phyloP scores from a whole-genome alignment of 2,329 filamentous ascomycete genomes.

The Huntiella savannae region DNA sequence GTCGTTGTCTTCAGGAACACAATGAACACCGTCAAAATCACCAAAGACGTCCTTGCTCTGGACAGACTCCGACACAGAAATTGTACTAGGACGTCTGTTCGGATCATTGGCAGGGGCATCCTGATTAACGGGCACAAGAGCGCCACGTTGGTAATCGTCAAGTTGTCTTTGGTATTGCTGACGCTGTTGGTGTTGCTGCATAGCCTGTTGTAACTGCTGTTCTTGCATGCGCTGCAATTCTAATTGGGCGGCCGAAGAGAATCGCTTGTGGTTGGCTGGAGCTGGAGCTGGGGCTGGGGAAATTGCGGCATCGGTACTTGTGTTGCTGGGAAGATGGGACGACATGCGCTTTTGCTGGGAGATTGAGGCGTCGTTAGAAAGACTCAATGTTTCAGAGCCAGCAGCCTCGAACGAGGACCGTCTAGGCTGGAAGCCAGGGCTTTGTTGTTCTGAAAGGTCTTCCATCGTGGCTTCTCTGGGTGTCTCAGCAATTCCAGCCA shows the following conservation, averaged over 20 bases:
- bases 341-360: background rate
- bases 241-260: background rate
- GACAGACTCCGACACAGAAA: constrained; percentile 34
- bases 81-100: background rate
- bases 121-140: background rate
- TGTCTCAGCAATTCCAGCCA: constrained; percentile 38
- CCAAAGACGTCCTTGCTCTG: constrained; percentile 49
- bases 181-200: background rate
- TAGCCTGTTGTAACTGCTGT: background rate
- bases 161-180: background rate
- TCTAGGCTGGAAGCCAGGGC: background rate
- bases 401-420: constrained; percentile 7
- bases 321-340: background rate
- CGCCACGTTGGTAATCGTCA: background rate
- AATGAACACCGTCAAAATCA: constrained; percentile 69
- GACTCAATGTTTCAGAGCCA: constrained; percentile 7
- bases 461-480: constrained; percentile 22
- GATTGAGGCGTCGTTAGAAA: background rate
- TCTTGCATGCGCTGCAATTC: background rate
- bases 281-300: background rate
- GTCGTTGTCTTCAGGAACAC: constrained; percentile 30
- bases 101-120: background rate
- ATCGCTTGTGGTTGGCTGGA: too few species aligned
- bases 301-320: background rate
- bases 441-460: constrained; percentile 5